These are phyloP conservation scores for Clonostachys rhizophaga DNA, from an alignment of 2,329 filamentous ascomycete genomes.

Conservation along the genomic window DNA sequence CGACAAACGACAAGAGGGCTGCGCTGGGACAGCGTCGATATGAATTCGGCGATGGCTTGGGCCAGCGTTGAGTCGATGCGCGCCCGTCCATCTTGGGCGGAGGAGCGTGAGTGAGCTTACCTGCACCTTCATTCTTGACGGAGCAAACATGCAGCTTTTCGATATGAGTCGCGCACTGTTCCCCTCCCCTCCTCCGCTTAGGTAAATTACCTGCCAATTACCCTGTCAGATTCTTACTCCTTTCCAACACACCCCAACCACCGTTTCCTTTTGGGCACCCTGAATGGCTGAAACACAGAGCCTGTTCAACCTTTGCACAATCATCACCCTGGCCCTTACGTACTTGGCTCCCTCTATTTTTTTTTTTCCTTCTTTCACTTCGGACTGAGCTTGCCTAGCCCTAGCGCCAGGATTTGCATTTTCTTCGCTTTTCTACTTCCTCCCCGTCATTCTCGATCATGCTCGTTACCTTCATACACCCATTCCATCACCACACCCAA, in stretches of 20 bases:
- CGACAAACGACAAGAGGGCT: no score
- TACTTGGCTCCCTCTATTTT: neutral
- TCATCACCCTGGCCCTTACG: neutral
- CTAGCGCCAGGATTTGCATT: no score
- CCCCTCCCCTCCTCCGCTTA: neutral
- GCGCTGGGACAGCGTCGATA: no score
- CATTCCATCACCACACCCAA: no score
- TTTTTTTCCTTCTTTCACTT: neutral
- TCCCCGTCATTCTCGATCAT: neutral
- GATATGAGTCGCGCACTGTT: neutral
- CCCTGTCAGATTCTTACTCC: neutral
- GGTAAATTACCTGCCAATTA: neutral
- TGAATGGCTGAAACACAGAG: neutral
- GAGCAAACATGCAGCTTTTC: neutral
- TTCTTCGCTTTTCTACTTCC: neutral
- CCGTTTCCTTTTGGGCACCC: neutral
- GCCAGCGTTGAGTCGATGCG: no score
- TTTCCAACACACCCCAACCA: neutral
- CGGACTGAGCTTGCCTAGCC: neutral
- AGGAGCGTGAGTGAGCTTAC: no score
- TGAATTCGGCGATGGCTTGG: no score
- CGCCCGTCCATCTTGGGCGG: no score
- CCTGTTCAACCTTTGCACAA: neutral
- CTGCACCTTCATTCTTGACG: no score
- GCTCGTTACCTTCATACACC: no score